A percentile compares a stretch with the other conserved stretches of the same genome.
phyloP scores from a whole-genome alignment of 306 rosid genomes.

The Hippophae rhamnoides region DNA sequence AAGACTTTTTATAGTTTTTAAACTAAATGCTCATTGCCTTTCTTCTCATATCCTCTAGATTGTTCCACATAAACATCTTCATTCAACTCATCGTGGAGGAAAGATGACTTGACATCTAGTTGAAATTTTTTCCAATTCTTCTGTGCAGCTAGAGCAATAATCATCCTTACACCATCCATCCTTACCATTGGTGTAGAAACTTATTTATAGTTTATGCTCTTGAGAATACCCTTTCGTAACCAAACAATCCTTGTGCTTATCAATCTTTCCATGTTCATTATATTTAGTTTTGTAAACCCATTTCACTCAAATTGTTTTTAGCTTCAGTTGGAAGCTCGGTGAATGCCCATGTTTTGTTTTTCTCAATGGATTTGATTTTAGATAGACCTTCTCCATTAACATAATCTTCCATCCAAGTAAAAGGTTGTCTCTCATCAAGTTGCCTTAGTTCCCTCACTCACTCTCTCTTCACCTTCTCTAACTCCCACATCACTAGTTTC shows the following conservation, averaged over 20 bases:
- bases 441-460: slow-evolving; percentile 10
- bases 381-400: slow-evolving; percentile 10
- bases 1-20: slow-evolving; percentile 7
- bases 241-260: background rate
- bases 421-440: background rate
- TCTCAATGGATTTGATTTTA: slow-evolving; percentile 6
- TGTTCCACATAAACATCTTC: slow-evolving; percentile 12
- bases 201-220: background rate
- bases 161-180: slow-evolving; percentile 9
- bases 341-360: background rate
- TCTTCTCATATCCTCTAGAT: slow-evolving; percentile 8
- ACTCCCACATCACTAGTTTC: slow-evolving; percentile 1
- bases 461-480: slow-evolving; percentile 15
- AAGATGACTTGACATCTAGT: slow-evolving; percentile 2
- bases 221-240: slow-evolving; percentile 2
- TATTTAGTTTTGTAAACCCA: slow-evolving; percentile 7
- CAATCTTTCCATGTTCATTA: slow-evolving; percentile 1
- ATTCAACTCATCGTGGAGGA: slow-evolving; percentile 3
- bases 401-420: slow-evolving; percentile 11
- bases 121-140: background rate
- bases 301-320: slow-evolving; percentile 8
- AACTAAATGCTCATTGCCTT: slow-evolving; percentile 8
- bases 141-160: slow-evolving; percentile 7
- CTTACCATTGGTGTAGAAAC: slow-evolving; percentile 12
- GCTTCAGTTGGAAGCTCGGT: background rate